Evolutionary conservation across 805 yeast species (phyloP).

Genomic region (Yarrowia deformans): DNA sequence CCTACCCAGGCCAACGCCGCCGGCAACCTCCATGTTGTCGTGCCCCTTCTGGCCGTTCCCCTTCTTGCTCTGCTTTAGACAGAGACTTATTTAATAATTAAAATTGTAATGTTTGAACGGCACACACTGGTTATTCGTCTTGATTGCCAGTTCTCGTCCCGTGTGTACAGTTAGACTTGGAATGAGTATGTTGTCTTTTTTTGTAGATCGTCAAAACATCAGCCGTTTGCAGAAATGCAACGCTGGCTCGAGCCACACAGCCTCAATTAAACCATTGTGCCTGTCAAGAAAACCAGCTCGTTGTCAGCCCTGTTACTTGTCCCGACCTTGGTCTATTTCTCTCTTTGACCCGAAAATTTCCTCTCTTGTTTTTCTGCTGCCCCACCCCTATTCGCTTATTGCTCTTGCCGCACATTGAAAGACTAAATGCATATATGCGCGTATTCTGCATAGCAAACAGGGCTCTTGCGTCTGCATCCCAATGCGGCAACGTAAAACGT

Average conservation of each 20-base stretch:
- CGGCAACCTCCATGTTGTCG: slow-evolving; percentile 4
- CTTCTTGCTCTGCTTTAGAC: slow-evolving; percentile 31
- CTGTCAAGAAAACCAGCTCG: too few relatives aligned
- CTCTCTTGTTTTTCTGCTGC: neutral
- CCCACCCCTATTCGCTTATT: slow-evolving; percentile 34
- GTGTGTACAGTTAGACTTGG: neutral
- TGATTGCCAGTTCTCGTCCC: too few relatives aligned
- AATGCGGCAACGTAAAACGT: slow-evolving; percentile 8
- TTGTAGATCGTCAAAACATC: slow-evolving; percentile 1
- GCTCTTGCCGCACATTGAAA: slow-evolving; percentile 31
- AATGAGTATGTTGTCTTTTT: neutral
- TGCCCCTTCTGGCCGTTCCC: slow-evolving; percentile 21
- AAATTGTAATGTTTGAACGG: slow-evolving; percentile 15
- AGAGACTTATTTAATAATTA: slow-evolving; percentile 11
- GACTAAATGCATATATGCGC: slow-evolving; percentile 11
- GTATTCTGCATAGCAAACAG: slow-evolving; percentile 20
- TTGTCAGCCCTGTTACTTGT: too few relatives aligned
- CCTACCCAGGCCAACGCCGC: slow-evolving; percentile 33
- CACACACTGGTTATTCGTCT: too few relatives aligned
- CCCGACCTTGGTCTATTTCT: neutral
- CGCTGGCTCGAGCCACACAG: neutral
- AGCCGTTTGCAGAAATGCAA: neutral
- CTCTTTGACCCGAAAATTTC: neutral
- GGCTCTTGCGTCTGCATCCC: slow-evolving; percentile 12
- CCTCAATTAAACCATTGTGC: too few relatives aligned